phyloP scores from a whole-genome alignment of 2,329 filamentous ascomycete genomes.

The Sclerotinia minor region DNA sequence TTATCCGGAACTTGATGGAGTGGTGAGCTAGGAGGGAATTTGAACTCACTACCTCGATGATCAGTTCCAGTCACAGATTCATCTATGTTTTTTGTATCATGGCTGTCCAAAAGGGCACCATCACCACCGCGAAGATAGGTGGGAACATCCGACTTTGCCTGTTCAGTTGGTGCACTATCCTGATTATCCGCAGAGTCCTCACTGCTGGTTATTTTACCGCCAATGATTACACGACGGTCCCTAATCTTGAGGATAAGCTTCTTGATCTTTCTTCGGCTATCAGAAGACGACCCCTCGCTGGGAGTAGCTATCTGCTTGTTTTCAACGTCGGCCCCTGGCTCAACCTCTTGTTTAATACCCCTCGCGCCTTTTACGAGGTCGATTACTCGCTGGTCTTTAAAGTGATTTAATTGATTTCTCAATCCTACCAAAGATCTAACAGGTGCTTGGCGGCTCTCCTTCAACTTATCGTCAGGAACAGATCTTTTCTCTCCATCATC shows the following conservation, averaged over 20 bases:
- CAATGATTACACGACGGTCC: neutral
- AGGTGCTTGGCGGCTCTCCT: neutral
- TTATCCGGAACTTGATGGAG: neutral
- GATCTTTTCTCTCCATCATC: neutral
- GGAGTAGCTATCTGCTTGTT: neutral
- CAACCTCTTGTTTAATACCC: neutral
- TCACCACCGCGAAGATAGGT: neutral
- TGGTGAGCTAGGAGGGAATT: neutral
- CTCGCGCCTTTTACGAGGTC: neutral
- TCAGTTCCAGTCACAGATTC: neutral
- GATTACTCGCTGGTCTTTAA: neutral
- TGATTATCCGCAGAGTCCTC: neutral
- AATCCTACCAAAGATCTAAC: neutral
- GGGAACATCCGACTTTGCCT: neutral
- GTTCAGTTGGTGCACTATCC: neutral
- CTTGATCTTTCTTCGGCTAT: neutral
- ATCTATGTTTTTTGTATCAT: neutral
- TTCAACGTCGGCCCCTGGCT: neutral
- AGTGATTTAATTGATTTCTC: neutral
- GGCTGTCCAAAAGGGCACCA: neutral
- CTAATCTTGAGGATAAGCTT: neutral
- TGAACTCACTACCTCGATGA: neutral
- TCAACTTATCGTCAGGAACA: neutral
- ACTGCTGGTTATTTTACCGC: neutral
- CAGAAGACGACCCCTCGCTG: neutral